A percentile compares a stretch with the other conserved stretches of the same genome.
phyloP scores from a whole-genome alignment of 345 rosid genomes.

The Citrus trifoliata region DNA sequence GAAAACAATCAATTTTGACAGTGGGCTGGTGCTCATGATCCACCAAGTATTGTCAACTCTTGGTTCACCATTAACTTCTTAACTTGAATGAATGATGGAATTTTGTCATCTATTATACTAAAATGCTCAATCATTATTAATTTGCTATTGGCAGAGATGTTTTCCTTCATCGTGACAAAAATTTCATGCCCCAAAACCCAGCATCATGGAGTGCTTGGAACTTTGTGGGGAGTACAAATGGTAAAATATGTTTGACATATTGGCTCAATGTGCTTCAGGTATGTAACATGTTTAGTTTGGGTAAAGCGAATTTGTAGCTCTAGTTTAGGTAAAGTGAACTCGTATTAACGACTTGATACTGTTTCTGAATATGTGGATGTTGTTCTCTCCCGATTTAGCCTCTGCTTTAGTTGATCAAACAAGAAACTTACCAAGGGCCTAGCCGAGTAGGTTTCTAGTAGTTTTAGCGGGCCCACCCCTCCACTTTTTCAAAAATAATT shows the following conservation, averaged over 20 bases:
- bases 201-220: constrained; percentile 81
- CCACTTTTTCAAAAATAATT: too few species aligned
- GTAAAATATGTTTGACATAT: constrained; percentile 75
- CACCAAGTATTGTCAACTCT: too few species aligned
- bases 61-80: background rate
- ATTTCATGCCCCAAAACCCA: constrained; percentile 64
- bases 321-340: background rate
- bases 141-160: constrained; percentile 55
- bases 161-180: constrained; percentile 72
- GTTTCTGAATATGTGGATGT: background rate
- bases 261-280: constrained; percentile 98
- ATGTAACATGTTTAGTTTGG: constrained; percentile 4
- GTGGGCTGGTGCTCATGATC: background rate
- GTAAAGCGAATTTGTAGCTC: background rate
- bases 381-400: background rate
- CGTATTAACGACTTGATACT: too few species aligned
- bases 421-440: background rate
- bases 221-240: constrained; percentile 66
- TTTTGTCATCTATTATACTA: background rate
- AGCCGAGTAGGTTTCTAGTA: too few species aligned
- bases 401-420: background rate
- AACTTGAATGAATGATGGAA: background rate
- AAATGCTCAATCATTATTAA: constrained; percentile 2
- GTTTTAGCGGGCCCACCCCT: too few species aligned
- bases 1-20: background rate